Percentiles rank a stretch among this genome's conserved stretches.
Evolutionary conservation across 108 stramenopile genomes (phyloP).

Genomic region (Nitzschia putrida): DNA sequence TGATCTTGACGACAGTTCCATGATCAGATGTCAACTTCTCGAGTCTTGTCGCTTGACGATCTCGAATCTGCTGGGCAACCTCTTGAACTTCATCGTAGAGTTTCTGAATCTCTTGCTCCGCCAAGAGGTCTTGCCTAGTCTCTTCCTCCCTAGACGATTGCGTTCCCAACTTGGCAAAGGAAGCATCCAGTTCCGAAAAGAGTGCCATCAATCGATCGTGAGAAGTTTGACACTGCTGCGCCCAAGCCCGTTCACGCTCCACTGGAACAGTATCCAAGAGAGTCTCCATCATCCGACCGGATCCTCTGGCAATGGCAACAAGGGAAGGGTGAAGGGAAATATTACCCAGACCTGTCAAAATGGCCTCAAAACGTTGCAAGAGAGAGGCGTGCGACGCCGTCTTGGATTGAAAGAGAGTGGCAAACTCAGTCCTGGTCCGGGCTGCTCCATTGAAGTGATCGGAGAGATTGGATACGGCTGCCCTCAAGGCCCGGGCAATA

Average conservation of each 20-base stretch:
- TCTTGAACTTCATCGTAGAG: conserved; percentile 61
- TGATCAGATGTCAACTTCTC: conserved; percentile 65
- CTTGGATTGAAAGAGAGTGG: conserved; percentile 53
- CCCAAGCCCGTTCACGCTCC: conserved; percentile 76
- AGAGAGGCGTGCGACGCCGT: conserved; percentile 50
- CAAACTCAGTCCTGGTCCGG: conserved; percentile 69
- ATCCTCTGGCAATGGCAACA: conserved; percentile 66
- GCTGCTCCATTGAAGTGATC: conserved; percentile 74
- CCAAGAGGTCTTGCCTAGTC: conserved; percentile 55
- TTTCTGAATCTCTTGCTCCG: conserved; percentile 63
- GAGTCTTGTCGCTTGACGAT: conserved; percentile 61
- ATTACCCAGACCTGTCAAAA: conserved; percentile 50
- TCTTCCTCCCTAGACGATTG: conserved; percentile 62
- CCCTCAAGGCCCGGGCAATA: conserved; percentile 75
- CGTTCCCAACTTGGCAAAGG: conserved; percentile 64
- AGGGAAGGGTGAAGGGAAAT: conserved; percentile 69
- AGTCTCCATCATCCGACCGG: conserved; percentile 78
- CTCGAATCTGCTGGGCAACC: conserved; percentile 49
- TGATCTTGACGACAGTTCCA: conserved; percentile 62
- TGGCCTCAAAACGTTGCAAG: conserved; percentile 65
- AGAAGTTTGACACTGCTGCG: conserved; percentile 68
- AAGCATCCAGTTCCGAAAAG: conserved; percentile 61
- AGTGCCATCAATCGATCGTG: conserved; percentile 61
- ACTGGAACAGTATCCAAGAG: conserved; percentile 86
- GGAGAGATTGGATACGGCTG: conserved; percentile 84